Percentiles rank a stretch among this genome's conserved stretches.
These are phyloP conservation scores for Brassica incana DNA, from an alignment of 345 rosid genomes.

Conservation along the genomic window DNA sequence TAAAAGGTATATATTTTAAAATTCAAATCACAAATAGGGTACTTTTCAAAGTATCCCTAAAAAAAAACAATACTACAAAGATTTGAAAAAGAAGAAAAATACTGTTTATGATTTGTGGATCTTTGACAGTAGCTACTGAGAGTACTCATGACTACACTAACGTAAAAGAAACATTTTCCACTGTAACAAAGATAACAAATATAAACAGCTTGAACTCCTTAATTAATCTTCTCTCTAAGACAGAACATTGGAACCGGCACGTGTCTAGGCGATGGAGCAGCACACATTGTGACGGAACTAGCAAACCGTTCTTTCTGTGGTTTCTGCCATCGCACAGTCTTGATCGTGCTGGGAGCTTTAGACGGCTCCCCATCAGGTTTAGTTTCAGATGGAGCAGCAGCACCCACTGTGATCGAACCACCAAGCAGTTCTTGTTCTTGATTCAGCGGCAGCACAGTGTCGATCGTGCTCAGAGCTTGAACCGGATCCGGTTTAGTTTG, in stretches of 20 bases:
- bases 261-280: slow-evolving; percentile 29
- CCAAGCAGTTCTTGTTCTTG: neutral
- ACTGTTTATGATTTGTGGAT: neutral
- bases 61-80: neutral
- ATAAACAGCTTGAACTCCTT: neutral
- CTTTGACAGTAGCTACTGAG: neutral
- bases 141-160: neutral
- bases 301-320: neutral
- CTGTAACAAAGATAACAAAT: neutral
- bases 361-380: neutral
- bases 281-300: slow-evolving; percentile 11
- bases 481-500: neutral
- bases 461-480: neutral
- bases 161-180: neutral
- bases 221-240: neutral
- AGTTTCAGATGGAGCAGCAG: slow-evolving; percentile 4
- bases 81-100: neutral
- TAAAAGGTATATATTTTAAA: no score
- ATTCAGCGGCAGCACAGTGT: neutral
- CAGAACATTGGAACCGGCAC: slow-evolving; percentile 17
- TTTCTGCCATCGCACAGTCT: neutral
- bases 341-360: neutral
- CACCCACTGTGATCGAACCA: slow-evolving; percentile 11
- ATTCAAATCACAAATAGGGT: no score
- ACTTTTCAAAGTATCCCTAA: no score